Conservation (phyloP, 176 grass and related monocot genomes). For the Secale cereale region DNA sequence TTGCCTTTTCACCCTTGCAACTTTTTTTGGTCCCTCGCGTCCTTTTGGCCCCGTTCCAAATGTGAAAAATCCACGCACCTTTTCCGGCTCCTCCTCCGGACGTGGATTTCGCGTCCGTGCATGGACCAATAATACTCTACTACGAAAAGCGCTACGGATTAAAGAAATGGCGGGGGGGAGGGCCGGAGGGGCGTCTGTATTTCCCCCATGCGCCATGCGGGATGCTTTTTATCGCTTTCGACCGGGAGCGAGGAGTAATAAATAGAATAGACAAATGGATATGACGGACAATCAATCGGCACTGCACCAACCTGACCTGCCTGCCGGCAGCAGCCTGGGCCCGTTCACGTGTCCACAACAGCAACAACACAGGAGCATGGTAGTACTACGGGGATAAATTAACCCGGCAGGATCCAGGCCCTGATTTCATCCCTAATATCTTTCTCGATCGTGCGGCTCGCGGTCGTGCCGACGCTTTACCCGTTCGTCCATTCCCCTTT, state of each 20-base stretch:
- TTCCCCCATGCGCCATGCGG: neutral
- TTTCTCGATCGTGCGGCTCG: neutral
- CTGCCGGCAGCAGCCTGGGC: neutral
- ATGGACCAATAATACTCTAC: neutral
- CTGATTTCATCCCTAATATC: neutral
- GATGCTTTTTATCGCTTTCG: neutral
- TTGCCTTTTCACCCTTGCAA: too few relatives aligned
- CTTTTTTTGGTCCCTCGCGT: too few relatives aligned
- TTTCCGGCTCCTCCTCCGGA: neutral
- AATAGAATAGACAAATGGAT: neutral
- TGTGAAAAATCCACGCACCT: neutral
- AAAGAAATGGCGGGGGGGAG: neutral
- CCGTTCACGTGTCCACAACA: neutral
- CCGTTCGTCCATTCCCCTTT: neutral
- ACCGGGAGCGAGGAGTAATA: neutral
- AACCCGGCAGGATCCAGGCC: neutral
- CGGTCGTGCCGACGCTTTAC: neutral
- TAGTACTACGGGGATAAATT: neutral
- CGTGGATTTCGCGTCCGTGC: neutral
- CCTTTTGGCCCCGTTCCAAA: neutral
- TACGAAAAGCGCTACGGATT: neutral
- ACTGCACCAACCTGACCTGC: neutral
- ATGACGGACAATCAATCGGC: neutral
- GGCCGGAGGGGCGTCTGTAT: neutral
- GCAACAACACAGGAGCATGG: neutral